Conservation (phyloP, 1,284 basidiomycete species). For the Lignosus rhinocerotis region DNA sequence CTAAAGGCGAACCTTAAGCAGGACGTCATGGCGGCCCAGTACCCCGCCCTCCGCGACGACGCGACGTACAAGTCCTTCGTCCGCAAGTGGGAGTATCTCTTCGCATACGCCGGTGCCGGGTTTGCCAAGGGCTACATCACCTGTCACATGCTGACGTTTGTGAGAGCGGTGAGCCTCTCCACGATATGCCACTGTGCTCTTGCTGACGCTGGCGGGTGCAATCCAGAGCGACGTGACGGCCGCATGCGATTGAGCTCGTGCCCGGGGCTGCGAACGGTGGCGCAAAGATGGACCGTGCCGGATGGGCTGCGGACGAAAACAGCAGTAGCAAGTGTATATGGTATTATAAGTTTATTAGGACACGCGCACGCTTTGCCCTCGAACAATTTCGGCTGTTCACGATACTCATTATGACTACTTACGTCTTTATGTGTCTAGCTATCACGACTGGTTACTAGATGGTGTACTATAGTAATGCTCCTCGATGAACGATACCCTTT, state of each 20-base stretch:
- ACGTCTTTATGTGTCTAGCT: background rate
- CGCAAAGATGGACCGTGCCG: background rate
- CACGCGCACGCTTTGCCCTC: background rate
- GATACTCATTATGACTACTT: background rate
- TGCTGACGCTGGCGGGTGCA: background rate
- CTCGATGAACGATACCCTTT: background rate
- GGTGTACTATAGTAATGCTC: background rate
- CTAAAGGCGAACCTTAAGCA: slow-evolving; percentile 65
- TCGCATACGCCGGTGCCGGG: slow-evolving; percentile 74
- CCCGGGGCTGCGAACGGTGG: background rate
- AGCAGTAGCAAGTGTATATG: background rate
- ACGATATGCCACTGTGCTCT: too few species aligned
- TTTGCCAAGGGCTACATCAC: slow-evolving; percentile 77
- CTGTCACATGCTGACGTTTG: slow-evolving; percentile 65
- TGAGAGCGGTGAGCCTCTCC: slow-evolving; percentile 29
- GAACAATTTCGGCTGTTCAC: background rate
- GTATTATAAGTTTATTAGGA: background rate
- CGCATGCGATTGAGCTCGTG: slow-evolving; percentile 17
- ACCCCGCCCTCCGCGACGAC: slow-evolving; percentile 53
- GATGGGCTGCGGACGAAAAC: background rate
- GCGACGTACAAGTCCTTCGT: slow-evolving; percentile 64
- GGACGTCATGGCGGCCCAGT: slow-evolving; percentile 54
- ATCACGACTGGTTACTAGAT: background rate
- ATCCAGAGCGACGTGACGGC: slow-evolving; percentile 21
- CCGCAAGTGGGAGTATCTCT: slow-evolving; percentile 78